Evolutionary conservation across 306 rosid genomes (phyloP), one percentile per base, ranked within the genome.

Genomic region (Prosopis cineraria): DNA sequence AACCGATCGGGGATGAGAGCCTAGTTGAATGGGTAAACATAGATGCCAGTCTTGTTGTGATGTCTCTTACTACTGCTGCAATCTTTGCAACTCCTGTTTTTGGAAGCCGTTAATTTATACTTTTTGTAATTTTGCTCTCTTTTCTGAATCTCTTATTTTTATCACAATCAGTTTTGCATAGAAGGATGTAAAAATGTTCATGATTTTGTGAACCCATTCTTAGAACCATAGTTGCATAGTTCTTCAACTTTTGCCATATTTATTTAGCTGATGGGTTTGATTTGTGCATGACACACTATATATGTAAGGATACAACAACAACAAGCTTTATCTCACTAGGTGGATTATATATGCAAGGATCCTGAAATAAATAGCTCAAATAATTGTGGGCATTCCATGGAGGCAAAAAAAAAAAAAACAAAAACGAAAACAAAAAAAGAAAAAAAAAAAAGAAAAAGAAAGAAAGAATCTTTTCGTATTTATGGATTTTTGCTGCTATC

Each of bases 11-110:
- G 83, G 95, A 94, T 65, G 97, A 92, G 84, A 89, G 92, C 86
- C 85, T 94, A 72, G 97, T 92, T 78, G 94, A 90, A 90, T 94
- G 98, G 98, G 98, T 94, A 92, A 81, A 65, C 78, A 78, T 65
- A 70, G 37, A 67, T 70, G 33, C 79, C 68, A 63, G 10, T 70
- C 72, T 71, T 52, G n/a, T 60, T 68, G 17, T 48, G 7, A 22
- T 37, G 25, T 50, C 27, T 62, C 62, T 55, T 33, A 3, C 81
- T 50, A 33, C 56, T 44, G 58, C 16, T 19, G 44, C 83, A 65
- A 39, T 48, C 3, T n/a, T 74, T 29, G n/a, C 53, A 64, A 63
- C 47, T 47, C 11, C 48, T 47, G 34, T 45, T 4, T 31, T 62
- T 29, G 37, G 74, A 70, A 62, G 41, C 44, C 33, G 45, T 48